Conservation (phyloP, 2,329 filamentous ascomycete genomes). For the Fusarium marasasianum region DNA sequence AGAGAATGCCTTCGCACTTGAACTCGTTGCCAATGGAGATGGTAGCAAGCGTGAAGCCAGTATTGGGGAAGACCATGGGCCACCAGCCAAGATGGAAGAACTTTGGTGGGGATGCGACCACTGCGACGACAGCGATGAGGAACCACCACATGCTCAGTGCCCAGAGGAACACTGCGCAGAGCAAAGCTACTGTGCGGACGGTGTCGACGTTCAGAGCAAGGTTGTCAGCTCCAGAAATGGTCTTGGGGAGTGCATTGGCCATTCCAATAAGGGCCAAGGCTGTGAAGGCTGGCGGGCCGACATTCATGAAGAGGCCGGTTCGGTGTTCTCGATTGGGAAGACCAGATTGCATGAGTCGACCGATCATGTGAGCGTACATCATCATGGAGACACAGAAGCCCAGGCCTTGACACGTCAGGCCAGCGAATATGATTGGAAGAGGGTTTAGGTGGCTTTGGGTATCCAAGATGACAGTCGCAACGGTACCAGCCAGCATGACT, state of each 20-base stretch:
- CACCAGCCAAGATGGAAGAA: constrained; percentile 72
- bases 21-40: constrained; percentile 63
- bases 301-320: constrained; percentile 78
- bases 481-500: constrained; percentile 76
- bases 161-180: constrained; percentile 70
- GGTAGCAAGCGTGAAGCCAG: constrained; percentile 66
- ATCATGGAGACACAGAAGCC: constrained; percentile 74
- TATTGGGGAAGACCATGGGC: constrained; percentile 71
- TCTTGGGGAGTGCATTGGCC: constrained; percentile 56
- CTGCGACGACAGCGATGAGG: constrained; percentile 50
- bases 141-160: constrained; percentile 69
- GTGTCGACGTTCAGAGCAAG: constrained; percentile 53
- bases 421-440: constrained; percentile 71
- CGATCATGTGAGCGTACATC: constrained; percentile 79
- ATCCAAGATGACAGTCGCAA: constrained; percentile 71
- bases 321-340: constrained; percentile 69
- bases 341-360: constrained; percentile 73
- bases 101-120: constrained; percentile 52
- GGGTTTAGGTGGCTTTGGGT: constrained; percentile 66
- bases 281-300: constrained; percentile 79
- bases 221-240: constrained; percentile 56
- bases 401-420: constrained; percentile 74
- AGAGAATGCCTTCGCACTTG: constrained; percentile 55
- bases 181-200: constrained; percentile 57
- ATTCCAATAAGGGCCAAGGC: constrained; percentile 75